Base-by-base conservation (phyloP, 2,329 filamentous ascomycete genomes). In the Aspergillus japonicus region DNA sequence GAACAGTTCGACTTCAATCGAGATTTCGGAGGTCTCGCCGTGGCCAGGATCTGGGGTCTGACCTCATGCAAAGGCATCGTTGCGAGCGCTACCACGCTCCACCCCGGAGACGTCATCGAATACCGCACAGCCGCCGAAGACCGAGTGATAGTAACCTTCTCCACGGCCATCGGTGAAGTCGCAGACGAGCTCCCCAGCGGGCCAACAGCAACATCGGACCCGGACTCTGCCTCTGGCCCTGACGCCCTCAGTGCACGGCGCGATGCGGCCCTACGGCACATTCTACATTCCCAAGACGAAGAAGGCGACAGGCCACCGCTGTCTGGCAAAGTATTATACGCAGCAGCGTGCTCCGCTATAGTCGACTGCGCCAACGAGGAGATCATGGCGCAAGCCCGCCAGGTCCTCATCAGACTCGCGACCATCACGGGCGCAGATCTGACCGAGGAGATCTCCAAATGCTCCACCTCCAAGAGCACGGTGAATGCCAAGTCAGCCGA, bases 61-160 rank as follows among this genome's bases (percentile, higher is more conserved):
- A 77, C 80, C 11, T 80, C 82, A 19, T 68, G 80, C 19, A 76
- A 78, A 23, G 79, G 81, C 31, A 77, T 80, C 24, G 69, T 80
- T 14, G 83, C 82, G 5, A 76, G 77, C 3, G 82, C 80, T 57
- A 75, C 81, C 50, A 83, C 81, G 2, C 65, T 83, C 29, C 83
- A 87, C 67, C 84, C 85, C 0, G 82, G 79, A 4, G 81, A 86
- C 66, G 81, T 83, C 73, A 73, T 86, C 14, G 82, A 87, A 61
- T 87, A 87, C 66, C 77, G 78, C 0, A 81, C 81, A 6, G 70
- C 76, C 7, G 76, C 78, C 3, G 77, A 81, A 26, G 78, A 83
- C 56, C 70, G 71, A n/a, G 70, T 74, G 1, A 75, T 68, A 0
- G 64, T 84, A 8, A 59, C 77, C 1, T 78, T 80, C 58, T 68